Conservation (phyloP, 2,329 filamentous ascomycete species). For the Apiospora koreana region DNA sequence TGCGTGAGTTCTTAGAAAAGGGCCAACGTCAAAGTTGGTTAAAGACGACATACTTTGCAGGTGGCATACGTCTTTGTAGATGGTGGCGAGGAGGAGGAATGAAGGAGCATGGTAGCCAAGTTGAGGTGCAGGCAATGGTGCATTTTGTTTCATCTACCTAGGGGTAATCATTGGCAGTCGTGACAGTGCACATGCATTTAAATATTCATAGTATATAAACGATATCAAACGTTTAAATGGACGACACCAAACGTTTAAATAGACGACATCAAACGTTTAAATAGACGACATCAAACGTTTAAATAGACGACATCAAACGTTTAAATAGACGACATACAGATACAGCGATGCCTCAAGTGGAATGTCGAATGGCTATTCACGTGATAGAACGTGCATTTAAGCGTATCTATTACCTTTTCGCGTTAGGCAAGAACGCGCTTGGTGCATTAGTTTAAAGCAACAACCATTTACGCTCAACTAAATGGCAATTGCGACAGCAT, state of each 20-base stretch:
- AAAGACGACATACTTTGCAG: background rate
- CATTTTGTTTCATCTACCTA: too few species aligned
- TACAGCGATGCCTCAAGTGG: background rate
- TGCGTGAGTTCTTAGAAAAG: background rate
- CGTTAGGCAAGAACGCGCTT: constrained; percentile 1
- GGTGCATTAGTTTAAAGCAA: background rate
- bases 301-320: too few species aligned
- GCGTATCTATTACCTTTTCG: background rate
- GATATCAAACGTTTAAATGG: background rate
- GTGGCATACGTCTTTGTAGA: too few species aligned
- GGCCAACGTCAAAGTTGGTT: background rate
- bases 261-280: too few species aligned
- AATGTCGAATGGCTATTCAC: background rate
- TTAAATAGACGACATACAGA: too few species aligned
- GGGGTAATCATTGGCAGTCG: too few species aligned
- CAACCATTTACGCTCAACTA: background rate
- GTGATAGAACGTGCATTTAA: background rate
- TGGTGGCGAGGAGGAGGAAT: background rate
- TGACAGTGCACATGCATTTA: background rate
- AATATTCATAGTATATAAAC: too few species aligned
- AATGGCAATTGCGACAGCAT: background rate
- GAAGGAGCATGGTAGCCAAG: background rate
- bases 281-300: too few species aligned
- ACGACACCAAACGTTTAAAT: too few species aligned
- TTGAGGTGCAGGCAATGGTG: background rate